These are phyloP conservation scores for Eimeria falciformis DNA, from an alignment of 169 alveolate species.

Conservation along the genomic window DNA sequence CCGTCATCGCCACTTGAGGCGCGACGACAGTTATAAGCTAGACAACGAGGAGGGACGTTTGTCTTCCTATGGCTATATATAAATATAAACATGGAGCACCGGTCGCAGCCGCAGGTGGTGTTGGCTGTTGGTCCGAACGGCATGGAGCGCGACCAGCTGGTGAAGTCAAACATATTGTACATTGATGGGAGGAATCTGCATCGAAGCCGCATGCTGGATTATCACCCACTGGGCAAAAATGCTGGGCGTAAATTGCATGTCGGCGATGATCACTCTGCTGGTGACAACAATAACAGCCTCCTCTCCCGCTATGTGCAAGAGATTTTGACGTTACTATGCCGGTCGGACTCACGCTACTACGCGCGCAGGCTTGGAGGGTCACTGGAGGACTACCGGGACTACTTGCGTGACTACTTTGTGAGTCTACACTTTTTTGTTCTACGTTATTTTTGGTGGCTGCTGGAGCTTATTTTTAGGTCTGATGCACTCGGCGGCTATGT, in stretches of 20 bases:
- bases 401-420: conserved; percentile 31
- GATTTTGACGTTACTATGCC: conserved; percentile 56
- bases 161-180: conserved; percentile 63
- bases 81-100: not conserved
- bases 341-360: conserved; percentile 72
- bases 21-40: conserved; percentile 45
- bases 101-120: not conserved
- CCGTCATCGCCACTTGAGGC: no score
- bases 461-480: not conserved
- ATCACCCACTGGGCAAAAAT: conserved; percentile 22
- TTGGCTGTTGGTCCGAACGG: not conserved
- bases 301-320: conserved; percentile 68
- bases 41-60: not conserved
- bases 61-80: not conserved
- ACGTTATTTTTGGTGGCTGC: not conserved
- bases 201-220: conserved; percentile 69
- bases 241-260: not conserved
- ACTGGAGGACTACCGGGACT: conserved; percentile 48
- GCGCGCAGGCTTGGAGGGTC: conserved; percentile 56
- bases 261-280: not conserved
- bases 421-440: not conserved
- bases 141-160: conserved; percentile 54
- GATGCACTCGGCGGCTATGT: not conserved
- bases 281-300: conserved; percentile 26
- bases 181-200: conserved; percentile 69